Base-by-base conservation (phyloP, 2,329 filamentous ascomycete species). In the Diaporthe capsici region DNA sequence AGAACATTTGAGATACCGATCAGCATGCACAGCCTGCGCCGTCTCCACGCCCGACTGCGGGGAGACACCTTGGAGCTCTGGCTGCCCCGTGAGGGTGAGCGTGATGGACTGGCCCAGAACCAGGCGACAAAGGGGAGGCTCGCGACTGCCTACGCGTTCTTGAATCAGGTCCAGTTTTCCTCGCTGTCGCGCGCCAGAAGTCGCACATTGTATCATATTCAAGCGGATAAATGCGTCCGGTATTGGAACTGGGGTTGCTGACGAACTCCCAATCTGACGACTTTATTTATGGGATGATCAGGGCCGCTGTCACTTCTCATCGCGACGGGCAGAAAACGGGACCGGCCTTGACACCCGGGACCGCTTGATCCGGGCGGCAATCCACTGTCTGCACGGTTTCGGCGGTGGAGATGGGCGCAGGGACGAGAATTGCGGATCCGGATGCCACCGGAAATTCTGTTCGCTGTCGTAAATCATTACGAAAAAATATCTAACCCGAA, bases 21-120 rank as follows among this genome's bases (percentile, higher is more conserved):
- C 63, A 53, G 63, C 63, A 53, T 68, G 47, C 63, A 68, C 63
- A 39, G 63, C 63, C 63, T 53, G 47, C 31, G 3, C 47, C 63
- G 39, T 10, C 47, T 53, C 63, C 47, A 39, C 63, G 63, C 47
- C 63, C 63, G 63, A 10, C 63, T 47, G 34, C 31, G 63, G n/a
- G 47, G 31, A 68, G 34, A 53, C 47, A 53, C 47, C 47, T 68
- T 28, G 63, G 63, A 47, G 39, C 7, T 31, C 3, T 47, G 25
- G 9, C 25, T 31, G 25, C 17, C 17, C 25, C 17, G 39, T 22
- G 25, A 28, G n/a, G 5, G 20, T 39, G 44, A 51, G 20, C 31
- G 28, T 25, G 12, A 39, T 8, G 15, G 31, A 25, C 25, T 39
- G 31, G 34, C 31, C 31, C 12, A 39, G 28, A 51, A 68, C 47